A percentile compares a stretch with the other conserved stretches of the same genome.
Conservation (phyloP, 2,329 filamentous ascomycete genomes). For the Penicillium griseofulvum region DNA sequence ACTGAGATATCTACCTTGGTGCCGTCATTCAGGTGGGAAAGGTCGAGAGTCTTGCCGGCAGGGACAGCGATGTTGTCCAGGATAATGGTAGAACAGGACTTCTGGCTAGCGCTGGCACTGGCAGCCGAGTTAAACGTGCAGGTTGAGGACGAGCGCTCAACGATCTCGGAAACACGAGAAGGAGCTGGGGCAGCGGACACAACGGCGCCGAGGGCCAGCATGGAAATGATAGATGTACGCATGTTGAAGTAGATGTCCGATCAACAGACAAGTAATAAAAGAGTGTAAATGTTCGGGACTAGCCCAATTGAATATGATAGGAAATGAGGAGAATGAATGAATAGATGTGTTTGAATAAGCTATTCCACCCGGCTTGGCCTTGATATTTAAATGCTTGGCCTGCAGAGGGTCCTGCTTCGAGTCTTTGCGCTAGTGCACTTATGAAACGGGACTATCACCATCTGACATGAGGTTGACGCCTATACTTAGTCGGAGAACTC, state of each 20-base stretch:
- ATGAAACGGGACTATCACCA: conserved; percentile 1
- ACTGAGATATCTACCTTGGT: conserved; percentile 42
- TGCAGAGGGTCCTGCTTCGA: neutral
- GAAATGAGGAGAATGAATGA: neutral
- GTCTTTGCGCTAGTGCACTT: neutral
- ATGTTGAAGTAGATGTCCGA: conserved; percentile 20
- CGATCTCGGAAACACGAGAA: conserved; percentile 22
- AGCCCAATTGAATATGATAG: neutral
- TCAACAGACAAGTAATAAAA: conserved; percentile 23
- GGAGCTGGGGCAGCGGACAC: conserved; percentile 25
- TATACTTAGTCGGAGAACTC: neutral
- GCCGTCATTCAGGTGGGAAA: conserved; percentile 52
- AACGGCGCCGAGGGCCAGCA: conserved; percentile 23
- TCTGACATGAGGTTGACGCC: neutral
- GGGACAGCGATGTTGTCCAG: conserved; percentile 57
- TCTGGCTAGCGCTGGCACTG: conserved; percentile 49
- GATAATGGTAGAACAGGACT: conserved; percentile 54
- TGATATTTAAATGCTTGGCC: conserved; percentile 5
- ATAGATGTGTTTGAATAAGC: conserved; percentile 4
- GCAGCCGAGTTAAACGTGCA: conserved; percentile 58
- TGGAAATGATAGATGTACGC: conserved; percentile 16
- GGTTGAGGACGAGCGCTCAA: conserved; percentile 29
- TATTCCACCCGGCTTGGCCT: neutral
- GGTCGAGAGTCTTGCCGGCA: conserved; percentile 57
- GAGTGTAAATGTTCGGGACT: conserved; percentile 6